Conservation (phyloP, 805 yeast species). For the Brettanomyces naardenensis region DNA sequence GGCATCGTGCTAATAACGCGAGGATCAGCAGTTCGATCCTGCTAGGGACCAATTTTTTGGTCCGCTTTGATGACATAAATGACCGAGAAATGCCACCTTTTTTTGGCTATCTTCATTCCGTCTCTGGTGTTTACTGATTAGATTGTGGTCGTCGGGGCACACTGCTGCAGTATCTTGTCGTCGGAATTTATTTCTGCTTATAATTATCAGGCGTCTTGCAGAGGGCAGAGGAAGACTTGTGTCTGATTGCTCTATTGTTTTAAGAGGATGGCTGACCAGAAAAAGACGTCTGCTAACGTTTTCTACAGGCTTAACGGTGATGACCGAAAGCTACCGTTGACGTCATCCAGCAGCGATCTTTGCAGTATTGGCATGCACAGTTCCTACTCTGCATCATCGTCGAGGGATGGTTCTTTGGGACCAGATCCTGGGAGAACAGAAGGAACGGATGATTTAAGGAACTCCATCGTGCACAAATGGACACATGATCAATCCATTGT, state of each 20-base stretch:
- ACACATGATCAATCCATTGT: slow-evolving; percentile 62
- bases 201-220: too few species aligned
- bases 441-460: slow-evolving; percentile 2
- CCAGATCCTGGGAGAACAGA: neutral
- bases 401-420: neutral
- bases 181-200: too few species aligned
- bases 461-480: slow-evolving; percentile 59
- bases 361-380: neutral
- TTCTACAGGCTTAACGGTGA: slow-evolving; percentile 1
- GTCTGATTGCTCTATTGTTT: neutral
- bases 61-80: neutral
- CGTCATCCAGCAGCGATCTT: slow-evolving; percentile 1
- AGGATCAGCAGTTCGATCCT: slow-evolving; percentile 83
- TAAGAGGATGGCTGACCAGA: neutral
- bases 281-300: neutral
- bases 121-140: too few species aligned
- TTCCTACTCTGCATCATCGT: neutral
- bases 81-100: neutral
- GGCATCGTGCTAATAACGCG: slow-evolving; percentile 40
- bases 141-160: too few species aligned
- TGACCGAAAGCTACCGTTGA: slow-evolving; percentile 2
- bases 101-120: too few species aligned
- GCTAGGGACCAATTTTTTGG: slow-evolving; percentile 60
- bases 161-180: too few species aligned
- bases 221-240: too few species aligned